Percentiles rank a stretch among this genome's conserved stretches.
phyloP scores from a whole-genome alignment of 345 rosid genomes.

The Rhodamnia rubescens region DNA sequence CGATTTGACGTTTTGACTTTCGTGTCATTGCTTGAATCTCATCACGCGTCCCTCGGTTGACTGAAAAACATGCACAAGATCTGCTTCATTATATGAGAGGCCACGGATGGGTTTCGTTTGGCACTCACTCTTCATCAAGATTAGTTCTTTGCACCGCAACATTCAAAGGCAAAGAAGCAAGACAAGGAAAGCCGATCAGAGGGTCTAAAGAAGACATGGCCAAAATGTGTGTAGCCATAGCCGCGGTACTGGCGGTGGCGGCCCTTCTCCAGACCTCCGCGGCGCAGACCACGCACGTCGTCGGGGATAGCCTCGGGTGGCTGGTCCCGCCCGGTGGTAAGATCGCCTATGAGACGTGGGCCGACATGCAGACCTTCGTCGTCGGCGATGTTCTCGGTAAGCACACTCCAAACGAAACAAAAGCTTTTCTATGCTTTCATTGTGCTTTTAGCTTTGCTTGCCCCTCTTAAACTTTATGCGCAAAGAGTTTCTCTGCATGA shows the following conservation, averaged over 20 bases:
- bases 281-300: neutral
- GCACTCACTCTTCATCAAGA: neutral
- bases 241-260: neutral
- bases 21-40: neutral
- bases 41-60: neutral
- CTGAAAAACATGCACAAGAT: neutral
- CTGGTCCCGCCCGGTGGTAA: slow-evolving; percentile 10
- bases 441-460: neutral
- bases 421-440: neutral
- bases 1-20: neutral
- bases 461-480: neutral
- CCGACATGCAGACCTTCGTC: slow-evolving; percentile 2
- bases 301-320: slow-evolving; percentile 38
- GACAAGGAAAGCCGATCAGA: neutral
- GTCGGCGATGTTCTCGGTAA: slow-evolving; percentile 32
- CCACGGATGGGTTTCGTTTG: neutral
- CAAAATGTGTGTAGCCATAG: neutral
- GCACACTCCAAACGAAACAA: neutral
- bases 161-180: neutral
- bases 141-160: neutral
- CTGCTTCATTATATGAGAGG: neutral
- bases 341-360: slow-evolving; percentile 27
- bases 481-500: neutral
- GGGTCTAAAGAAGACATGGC: neutral
- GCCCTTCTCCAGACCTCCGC: neutral